These are phyloP conservation scores for Pisolithus albus DNA, from an alignment of 768 basidiomycete species.

Conservation along the genomic window DNA sequence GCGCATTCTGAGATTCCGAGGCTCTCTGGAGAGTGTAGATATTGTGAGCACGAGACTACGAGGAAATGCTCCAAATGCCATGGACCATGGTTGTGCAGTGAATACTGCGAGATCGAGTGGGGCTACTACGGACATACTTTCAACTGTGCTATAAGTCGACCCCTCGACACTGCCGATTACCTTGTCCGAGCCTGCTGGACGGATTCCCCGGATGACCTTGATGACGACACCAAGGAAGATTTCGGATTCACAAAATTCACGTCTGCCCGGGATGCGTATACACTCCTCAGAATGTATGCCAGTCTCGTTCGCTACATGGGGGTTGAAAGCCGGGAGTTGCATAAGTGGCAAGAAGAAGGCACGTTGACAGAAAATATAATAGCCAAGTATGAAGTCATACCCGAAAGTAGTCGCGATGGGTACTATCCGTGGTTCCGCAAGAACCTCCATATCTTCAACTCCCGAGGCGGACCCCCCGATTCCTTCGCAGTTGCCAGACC, in stretches of 20 bases:
- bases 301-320: conserved; percentile 15
- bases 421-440: conserved; percentile 31
- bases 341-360: conserved; percentile 26
- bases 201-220: conserved; percentile 13
- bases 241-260: conserved; percentile 27
- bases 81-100: not conserved
- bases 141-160: not conserved
- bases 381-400: conserved; percentile 17
- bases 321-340: conserved; percentile 19
- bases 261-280: conserved; percentile 4
- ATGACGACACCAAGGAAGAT: conserved; percentile 25
- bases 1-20: not conserved
- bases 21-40: not conserved
- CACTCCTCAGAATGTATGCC: conserved; percentile 26
- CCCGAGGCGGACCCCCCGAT: not conserved
- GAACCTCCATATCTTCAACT: conserved; percentile 26
- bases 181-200: not conserved
- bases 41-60: not conserved
- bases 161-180: conserved; percentile 1
- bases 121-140: not conserved
- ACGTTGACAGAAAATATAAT: conserved; percentile 28
- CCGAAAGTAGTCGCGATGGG: conserved; percentile 13
- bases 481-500: not conserved
- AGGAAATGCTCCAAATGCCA: conserved; percentile 1
- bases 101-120: not conserved